phyloP scores from a whole-genome alignment of 2,329 filamentous ascomycete genomes.

The Pestalotiopsis sp. region DNA sequence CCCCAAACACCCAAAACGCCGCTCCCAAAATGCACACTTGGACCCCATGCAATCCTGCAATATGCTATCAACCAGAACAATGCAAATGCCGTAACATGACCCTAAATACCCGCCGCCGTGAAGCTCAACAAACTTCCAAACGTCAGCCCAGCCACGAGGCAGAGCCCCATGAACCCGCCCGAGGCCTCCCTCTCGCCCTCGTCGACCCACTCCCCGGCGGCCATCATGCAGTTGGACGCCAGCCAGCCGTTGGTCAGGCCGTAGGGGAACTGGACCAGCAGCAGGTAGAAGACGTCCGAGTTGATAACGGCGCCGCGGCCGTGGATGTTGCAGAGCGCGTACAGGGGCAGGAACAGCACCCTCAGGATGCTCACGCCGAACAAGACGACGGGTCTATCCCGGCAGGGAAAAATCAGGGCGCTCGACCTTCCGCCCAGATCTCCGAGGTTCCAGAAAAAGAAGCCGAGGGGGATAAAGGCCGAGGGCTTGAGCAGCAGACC shows the following conservation, averaged over 20 bases:
- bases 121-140: constrained; percentile 91
- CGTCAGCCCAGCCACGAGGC: constrained; percentile 82
- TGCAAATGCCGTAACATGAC: neutral
- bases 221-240: constrained; percentile 90
- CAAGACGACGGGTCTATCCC: constrained; percentile 65
- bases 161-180: constrained; percentile 91
- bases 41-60: neutral
- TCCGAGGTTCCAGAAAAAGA: constrained; percentile 92
- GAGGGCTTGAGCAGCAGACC: constrained; percentile 68
- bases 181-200: constrained; percentile 84
- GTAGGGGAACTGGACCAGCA: constrained; percentile 81
- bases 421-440: constrained; percentile 78
- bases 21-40: neutral
- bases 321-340: constrained; percentile 85
- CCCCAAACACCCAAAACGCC: neutral
- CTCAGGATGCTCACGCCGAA: constrained; percentile 70
- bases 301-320: constrained; percentile 72
- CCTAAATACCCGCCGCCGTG: constrained; percentile 57
- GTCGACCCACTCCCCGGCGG: constrained; percentile 78
- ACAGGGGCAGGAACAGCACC: constrained; percentile 77
- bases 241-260: constrained; percentile 88
- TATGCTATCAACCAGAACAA: neutral
- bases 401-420: constrained; percentile 57
- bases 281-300: constrained; percentile 87
- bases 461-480: constrained; percentile 86